These are phyloP conservation scores for Carex cristatella DNA, from an alignment of 176 grass and related monocot genomes.

Conservation along the genomic window DNA sequence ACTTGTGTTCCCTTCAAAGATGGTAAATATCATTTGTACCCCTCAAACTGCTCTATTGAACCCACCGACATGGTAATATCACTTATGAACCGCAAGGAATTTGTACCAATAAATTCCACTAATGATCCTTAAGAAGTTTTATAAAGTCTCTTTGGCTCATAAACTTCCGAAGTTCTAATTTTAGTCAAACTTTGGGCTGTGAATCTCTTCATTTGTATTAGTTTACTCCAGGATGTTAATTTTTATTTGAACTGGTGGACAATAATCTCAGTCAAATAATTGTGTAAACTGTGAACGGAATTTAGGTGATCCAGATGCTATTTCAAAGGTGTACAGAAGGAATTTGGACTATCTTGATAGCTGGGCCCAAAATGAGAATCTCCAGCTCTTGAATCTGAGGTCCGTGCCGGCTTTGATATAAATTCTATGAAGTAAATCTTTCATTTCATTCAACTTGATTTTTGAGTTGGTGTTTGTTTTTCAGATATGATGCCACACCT, in stretches of 20 bases:
- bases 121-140: not conserved
- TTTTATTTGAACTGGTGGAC: not conserved
- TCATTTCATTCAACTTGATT: slow-evolving; percentile 21
- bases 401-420: slow-evolving; percentile 27
- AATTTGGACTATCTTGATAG: slow-evolving; percentile 42
- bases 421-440: not conserved
- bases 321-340: slow-evolving; percentile 44
- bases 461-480: slow-evolving; percentile 18
- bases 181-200: not conserved
- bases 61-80: not conserved
- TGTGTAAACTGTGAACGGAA: no score
- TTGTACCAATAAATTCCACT: not conserved
- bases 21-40: not conserved
- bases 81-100: not conserved
- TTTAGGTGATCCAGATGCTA: slow-evolving; percentile 72
- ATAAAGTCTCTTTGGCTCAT: not conserved
- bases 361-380: slow-evolving; percentile 47
- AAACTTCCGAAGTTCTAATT: not conserved
- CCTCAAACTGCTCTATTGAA: not conserved
- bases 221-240: not conserved
- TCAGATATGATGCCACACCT: slow-evolving; percentile 72
- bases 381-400: slow-evolving; percentile 73
- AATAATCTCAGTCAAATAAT: not conserved
- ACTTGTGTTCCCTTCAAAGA: not conserved
- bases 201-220: not conserved